Evolutionary conservation across 352 stramenopile genomes (phyloP), one percentile per base, ranked within the genome.

Genomic region (Phytophthora multivora): DNA sequence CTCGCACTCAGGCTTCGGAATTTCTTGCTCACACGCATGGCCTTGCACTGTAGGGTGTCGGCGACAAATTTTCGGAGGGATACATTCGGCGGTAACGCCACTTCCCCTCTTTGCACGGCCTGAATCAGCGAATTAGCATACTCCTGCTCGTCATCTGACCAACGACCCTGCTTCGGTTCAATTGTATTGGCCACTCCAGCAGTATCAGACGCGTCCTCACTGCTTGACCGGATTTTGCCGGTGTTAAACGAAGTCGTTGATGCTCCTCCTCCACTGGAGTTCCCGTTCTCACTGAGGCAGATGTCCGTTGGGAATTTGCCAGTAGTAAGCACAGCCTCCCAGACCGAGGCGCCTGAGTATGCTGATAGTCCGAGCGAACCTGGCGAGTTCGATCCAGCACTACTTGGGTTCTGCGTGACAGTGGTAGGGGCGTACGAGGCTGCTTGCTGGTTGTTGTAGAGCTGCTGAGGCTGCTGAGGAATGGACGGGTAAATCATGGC

Each of bases 1-100:
- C 45, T 70, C 2, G 59, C 46, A 12, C 63, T 46, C 18, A 88
- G 62, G 25, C 71, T 88, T 10, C 60, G 69, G 21, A 83, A 86
- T 54, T 90, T 90, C 70, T 86, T 88, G 66, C 66, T 88, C 18
- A 89, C 71, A 2, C 77, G 77, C 77, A 88, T 88, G 9, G 79
- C 59, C 57, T 84, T 86, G 78, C 77, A 86, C 69, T 89, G 75
- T 8, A 87, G 52, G 16, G 57, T 83, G 43, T 80, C 75, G 5
- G 73, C 71, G 30, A 87, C 77, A 46, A 82, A 88, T 67, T 83
- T 83, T n/a, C 69, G 75, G 13, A 84, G 43, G 19, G 79, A 86
- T 18, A 78, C 60, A 57, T 87, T 84, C 0, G 75, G 66, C 5
- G 81, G 77, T 12, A 90, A 45, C 33, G 73, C 49, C 0, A 72